Conservation (phyloP, 345 rosid species). For the Euphorbia tirucalli region DNA sequence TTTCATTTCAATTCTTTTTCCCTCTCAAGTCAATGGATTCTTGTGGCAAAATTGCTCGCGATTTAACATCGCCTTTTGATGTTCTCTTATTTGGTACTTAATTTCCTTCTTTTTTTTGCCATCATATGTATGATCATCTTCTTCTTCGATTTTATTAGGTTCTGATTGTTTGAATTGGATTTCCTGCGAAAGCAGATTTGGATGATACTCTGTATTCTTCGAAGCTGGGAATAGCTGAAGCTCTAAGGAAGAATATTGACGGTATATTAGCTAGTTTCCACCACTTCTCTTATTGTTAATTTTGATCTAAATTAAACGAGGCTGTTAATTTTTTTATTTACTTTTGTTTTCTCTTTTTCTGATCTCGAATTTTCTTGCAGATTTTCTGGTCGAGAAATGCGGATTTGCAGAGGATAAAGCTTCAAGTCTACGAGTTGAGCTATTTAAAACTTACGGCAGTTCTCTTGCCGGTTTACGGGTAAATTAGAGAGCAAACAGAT, state of each 20-base stretch:
- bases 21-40: constrained; percentile 29
- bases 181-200: constrained; percentile 53
- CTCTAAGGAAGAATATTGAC: constrained; percentile 74
- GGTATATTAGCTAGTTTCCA: constrained; percentile 29
- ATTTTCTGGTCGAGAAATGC: constrained; percentile 67
- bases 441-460: constrained; percentile 85
- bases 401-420: constrained; percentile 65
- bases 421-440: constrained; percentile 59
- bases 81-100: constrained; percentile 76
- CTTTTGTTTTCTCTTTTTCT: too few species aligned
- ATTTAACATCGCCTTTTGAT: constrained; percentile 49
- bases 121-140: background rate
- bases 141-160: background rate
- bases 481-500: background rate
- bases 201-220: constrained; percentile 92
- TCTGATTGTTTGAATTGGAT: background rate
- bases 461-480: constrained; percentile 93
- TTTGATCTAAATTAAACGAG: background rate
- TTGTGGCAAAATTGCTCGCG: constrained; percentile 22
- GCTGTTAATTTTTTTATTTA: background rate
- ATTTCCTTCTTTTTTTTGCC: background rate
- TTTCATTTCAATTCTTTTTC: background rate
- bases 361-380: constrained; percentile 25
- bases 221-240: constrained; percentile 59
- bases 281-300: background rate